Conservation (phyloP, 163 green algal genomes). For the Chlamydomonas reinhardtii region DNA sequence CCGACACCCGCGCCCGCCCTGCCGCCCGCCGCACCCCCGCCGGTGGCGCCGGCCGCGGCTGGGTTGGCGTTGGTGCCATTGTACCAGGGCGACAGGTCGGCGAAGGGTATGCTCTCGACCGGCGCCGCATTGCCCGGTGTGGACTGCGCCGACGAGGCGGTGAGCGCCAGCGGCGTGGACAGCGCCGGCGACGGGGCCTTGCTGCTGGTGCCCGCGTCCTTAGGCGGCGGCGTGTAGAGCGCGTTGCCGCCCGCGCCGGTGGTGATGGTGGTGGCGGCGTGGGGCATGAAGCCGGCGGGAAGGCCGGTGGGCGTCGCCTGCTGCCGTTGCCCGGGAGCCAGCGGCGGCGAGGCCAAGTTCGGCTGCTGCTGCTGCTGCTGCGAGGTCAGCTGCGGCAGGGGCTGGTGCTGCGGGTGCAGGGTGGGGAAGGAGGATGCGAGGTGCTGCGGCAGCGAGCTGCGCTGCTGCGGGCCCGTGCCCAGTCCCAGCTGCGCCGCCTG, state of each 20-base stretch:
- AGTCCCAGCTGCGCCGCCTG: constrained; percentile 33
- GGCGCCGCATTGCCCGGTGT: constrained; percentile 10
- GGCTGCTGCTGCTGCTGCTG: not conserved
- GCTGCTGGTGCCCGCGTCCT: constrained; percentile 8
- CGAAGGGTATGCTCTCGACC: constrained; percentile 2
- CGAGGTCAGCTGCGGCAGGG: not conserved
- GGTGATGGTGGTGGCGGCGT: too few species aligned
- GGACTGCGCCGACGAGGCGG: constrained; percentile 20
- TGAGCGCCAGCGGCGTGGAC: constrained; percentile 21
- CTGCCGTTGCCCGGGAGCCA: not conserved
- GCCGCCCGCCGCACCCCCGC: too few species aligned
- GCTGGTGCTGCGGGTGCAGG: not conserved
- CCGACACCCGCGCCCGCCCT: too few species aligned
- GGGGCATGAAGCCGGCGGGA: too few species aligned
- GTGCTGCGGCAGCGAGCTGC: not conserved
- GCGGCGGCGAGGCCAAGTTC: not conserved
- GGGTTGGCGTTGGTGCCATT: too few species aligned
- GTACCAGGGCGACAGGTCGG: constrained; percentile 46
- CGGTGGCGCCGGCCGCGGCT: too few species aligned
- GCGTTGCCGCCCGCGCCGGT: not conserved
- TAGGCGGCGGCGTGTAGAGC: constrained; percentile 1
- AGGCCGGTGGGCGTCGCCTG: not conserved
- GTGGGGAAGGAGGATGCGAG: not conserved
- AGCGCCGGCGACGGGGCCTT: constrained; percentile 33
- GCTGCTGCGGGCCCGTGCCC: not conserved